Percentiles rank a stretch among this genome's conserved stretches.
These are phyloP conservation scores for Codiaeum variegatum DNA, from an alignment of 441 rosid species.

Conservation along the genomic window DNA sequence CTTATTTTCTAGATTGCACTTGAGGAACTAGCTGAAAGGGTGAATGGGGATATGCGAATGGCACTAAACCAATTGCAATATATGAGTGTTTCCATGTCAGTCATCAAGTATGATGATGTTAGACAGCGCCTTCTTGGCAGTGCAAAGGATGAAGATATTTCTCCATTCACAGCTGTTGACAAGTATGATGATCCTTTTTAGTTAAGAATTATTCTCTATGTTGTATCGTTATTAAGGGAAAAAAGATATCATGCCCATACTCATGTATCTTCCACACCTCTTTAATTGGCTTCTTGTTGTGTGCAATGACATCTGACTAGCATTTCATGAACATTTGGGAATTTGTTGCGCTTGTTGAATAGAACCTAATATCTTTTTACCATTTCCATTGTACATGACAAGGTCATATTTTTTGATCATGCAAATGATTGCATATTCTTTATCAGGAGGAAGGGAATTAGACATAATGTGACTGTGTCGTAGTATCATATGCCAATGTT, in stretches of 20 bases:
- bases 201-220: neutral
- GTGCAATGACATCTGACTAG: neutral
- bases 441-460: neutral
- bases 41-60: constrained; percentile 94
- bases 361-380: neutral
- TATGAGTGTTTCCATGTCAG: constrained; percentile 89
- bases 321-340: neutral
- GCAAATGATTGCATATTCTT: neutral
- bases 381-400: neutral
- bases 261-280: no score
- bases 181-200: constrained; percentile 51
- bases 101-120: constrained; percentile 82
- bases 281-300: neutral
- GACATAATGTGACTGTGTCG: neutral
- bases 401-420: neutral
- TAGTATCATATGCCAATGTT: neutral
- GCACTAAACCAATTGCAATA: constrained; percentile 91
- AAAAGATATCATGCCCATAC: neutral
- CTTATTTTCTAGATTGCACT: constrained; percentile 58
- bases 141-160: constrained; percentile 95
- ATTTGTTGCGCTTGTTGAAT: neutral
- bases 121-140: constrained; percentile 81
- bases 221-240: neutral
- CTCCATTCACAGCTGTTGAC: constrained; percentile 97
- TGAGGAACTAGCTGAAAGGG: constrained; percentile 94